Evolutionary conservation across 1,284 basidiomycete genomes (phyloP).

Genomic region (Meripilus lineatus): DNA sequence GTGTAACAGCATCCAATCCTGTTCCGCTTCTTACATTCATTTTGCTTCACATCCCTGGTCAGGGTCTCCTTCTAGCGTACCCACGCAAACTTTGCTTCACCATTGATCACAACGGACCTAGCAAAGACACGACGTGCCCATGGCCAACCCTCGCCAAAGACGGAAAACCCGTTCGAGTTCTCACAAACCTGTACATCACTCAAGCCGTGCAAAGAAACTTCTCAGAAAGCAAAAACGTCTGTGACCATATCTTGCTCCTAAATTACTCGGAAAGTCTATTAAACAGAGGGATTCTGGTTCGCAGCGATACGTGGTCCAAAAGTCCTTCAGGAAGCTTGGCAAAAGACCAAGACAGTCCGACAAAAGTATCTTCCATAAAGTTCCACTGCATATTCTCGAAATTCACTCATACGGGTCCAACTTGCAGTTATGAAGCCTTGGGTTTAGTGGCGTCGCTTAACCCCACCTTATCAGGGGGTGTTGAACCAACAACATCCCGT

Average conservation of each 20-base stretch:
- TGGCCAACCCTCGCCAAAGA: conserved; percentile 93
- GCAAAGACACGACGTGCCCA: background rate
- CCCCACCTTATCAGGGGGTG: conserved; percentile 59
- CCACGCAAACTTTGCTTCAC: background rate
- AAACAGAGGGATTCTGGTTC: too few relatives aligned
- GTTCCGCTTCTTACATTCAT: too few relatives aligned
- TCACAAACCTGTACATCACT: conserved; percentile 66
- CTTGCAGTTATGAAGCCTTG: conserved; percentile 68
- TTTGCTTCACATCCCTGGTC: too few relatives aligned
- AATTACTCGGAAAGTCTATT: too few relatives aligned
- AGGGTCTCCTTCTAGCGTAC: too few relatives aligned
- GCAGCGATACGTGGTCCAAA: conserved; percentile 82
- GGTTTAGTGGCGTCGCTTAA: conserved; percentile 68
- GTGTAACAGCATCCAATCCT: too few relatives aligned
- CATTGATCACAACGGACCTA: background rate
- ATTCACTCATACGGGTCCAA: conserved; percentile 11
- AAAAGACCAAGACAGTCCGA: conserved; percentile 82
- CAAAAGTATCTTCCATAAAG: conserved; percentile 75
- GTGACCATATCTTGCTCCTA: conserved; percentile 20
- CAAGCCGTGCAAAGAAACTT: conserved; percentile 64
- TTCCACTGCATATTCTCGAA: conserved; percentile 7
- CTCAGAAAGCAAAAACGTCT: conserved; percentile 74
- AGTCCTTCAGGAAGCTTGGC: conserved; percentile 83
- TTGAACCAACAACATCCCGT: conserved; percentile 30
- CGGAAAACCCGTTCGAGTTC: conserved; percentile 73